Conservation (phyloP, 2,329 filamentous ascomycete genomes). For the Penicillium crustosum region DNA sequence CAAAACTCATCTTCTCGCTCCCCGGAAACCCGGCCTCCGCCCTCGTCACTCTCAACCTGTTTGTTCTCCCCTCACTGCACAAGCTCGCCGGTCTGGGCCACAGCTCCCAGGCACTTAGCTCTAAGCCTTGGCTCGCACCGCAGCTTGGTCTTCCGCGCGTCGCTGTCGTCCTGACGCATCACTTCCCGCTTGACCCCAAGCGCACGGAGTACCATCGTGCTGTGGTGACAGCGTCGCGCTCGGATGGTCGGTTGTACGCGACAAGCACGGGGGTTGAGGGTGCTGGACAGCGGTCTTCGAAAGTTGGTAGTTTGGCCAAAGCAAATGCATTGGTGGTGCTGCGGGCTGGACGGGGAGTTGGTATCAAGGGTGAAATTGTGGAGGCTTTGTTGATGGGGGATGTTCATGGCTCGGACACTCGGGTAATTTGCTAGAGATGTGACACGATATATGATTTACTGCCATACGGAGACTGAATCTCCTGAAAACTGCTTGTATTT, state of each 20-base stretch:
- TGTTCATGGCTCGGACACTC: slow-evolving; percentile 33
- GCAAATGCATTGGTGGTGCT: slow-evolving; percentile 82
- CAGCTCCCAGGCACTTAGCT: slow-evolving; percentile 18
- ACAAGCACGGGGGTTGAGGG: slow-evolving; percentile 72
- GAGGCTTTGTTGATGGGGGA: slow-evolving; percentile 77
- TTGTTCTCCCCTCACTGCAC: slow-evolving; percentile 85
- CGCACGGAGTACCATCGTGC: slow-evolving; percentile 91
- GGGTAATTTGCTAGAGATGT: slow-evolving; percentile 20
- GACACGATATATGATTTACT: slow-evolving; percentile 7
- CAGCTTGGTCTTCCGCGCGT: slow-evolving; percentile 71
- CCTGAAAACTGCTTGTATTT: slow-evolving; percentile 4
- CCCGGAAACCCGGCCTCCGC: slow-evolving; percentile 94
- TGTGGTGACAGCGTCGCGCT: slow-evolving; percentile 61
- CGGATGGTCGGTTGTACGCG: slow-evolving; percentile 69
- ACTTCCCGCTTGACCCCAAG: slow-evolving; percentile 70
- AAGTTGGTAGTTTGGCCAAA: slow-evolving; percentile 81
- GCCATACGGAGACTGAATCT: slow-evolving; percentile 12
- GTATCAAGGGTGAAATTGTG: slow-evolving; percentile 68
- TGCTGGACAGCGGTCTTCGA: slow-evolving; percentile 73
- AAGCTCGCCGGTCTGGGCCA: slow-evolving; percentile 65
- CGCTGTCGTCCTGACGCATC: slow-evolving; percentile 68
- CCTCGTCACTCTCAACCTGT: slow-evolving; percentile 88
- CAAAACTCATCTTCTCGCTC: slow-evolving; percentile 79
- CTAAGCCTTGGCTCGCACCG: slow-evolving; percentile 43
- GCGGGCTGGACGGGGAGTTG: slow-evolving; percentile 47